These are phyloP conservation scores for Arthrobotrys megalospora DNA, from an alignment of 2,329 filamentous ascomycete species.

Conservation along the genomic window DNA sequence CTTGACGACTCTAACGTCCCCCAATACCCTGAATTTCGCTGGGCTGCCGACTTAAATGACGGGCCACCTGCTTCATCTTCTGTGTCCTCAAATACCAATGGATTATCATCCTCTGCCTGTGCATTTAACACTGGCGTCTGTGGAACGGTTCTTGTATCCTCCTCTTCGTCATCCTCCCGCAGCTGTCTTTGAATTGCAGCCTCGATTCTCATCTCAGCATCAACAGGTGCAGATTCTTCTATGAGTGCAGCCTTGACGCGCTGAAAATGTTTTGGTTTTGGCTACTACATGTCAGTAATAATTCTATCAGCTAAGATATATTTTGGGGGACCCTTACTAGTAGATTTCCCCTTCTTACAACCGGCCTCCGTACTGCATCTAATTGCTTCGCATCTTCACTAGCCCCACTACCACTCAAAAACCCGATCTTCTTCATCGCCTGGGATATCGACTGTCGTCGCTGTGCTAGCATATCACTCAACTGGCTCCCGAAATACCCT, in stretches of 20 bases:
- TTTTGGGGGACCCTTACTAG: constrained; percentile 74
- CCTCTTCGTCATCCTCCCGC: constrained; percentile 74
- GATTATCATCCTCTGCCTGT: constrained; percentile 52
- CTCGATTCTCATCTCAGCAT: constrained; percentile 89
- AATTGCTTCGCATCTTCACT: constrained; percentile 72
- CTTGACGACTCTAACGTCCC: constrained; percentile 59
- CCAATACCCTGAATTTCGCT: constrained; percentile 59
- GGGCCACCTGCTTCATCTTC: constrained; percentile 44
- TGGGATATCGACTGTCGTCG: constrained; percentile 89
- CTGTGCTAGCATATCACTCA: constrained; percentile 69
- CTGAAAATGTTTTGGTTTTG: constrained; percentile 96
- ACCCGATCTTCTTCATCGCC: constrained; percentile 71
- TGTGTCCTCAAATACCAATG: constrained; percentile 54
- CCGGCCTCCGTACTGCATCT: constrained; percentile 79
- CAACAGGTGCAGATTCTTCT: constrained; percentile 88
- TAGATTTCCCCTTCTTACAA: constrained; percentile 89
- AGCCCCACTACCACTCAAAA: constrained; percentile 54
- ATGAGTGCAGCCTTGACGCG: constrained; percentile 89
- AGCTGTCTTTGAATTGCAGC: constrained; percentile 97
- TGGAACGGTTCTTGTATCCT: constrained; percentile 50
- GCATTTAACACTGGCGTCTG: constrained; percentile 54
- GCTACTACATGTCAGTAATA: constrained; percentile 72
- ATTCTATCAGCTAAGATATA: not conserved
- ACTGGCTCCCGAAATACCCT: constrained; percentile 73
- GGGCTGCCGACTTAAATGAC: constrained; percentile 53